Conservation (phyloP, 23 red algal species). For the Chondrus crispus region DNA sequence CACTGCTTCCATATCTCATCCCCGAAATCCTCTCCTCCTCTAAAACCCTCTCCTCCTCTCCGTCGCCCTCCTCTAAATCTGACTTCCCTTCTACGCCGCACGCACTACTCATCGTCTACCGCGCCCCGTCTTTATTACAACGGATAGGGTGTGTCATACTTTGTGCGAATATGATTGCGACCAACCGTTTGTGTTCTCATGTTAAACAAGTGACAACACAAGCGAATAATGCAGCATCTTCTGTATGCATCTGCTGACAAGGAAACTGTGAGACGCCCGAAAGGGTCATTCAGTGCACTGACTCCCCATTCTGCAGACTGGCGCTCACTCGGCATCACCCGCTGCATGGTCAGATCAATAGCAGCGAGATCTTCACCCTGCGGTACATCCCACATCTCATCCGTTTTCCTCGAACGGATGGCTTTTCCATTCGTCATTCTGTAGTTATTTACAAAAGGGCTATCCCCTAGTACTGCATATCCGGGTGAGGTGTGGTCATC, state of each 20-base stretch:
- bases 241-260: not conserved
- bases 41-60: too few species aligned
- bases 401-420: not conserved
- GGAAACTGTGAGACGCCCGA: too few species aligned
- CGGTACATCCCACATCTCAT: not conserved
- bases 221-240: not conserved
- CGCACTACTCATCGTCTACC: too few species aligned
- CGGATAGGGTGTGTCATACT: too few species aligned
- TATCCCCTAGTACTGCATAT: slow-evolving; percentile 5
- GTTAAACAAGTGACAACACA: not conserved
- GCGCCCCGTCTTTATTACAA: too few species aligned
- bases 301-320: not conserved
- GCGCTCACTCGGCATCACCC: not conserved
- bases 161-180: not conserved
- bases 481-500: slow-evolving; percentile 9
- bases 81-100: too few species aligned
- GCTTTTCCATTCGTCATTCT: not conserved
- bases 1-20: too few species aligned
- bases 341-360: not conserved
- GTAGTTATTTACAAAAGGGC: not conserved
- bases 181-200: not conserved
- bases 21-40: too few species aligned
- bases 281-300: not conserved
- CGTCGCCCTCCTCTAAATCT: too few species aligned
- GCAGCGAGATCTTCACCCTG: not conserved